A percentile compares a stretch with the other conserved stretches of the same genome.
These are phyloP conservation scores for Allantophomopsis cytisporea DNA, from an alignment of 2,329 filamentous ascomycete species.

Conservation along the genomic window DNA sequence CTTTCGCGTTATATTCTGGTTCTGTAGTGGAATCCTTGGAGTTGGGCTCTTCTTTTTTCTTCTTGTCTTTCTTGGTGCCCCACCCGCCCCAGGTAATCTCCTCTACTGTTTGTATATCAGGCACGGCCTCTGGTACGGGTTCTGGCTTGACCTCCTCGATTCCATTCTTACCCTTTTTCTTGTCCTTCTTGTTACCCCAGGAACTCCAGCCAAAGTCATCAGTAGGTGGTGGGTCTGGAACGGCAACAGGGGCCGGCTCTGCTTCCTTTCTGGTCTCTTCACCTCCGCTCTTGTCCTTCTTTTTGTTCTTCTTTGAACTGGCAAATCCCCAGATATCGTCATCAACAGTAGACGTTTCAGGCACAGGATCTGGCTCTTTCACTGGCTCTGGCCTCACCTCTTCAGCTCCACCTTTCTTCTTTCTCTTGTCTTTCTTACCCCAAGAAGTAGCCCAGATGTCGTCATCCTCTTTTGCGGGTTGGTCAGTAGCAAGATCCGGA, in stretches of 20 bases:
- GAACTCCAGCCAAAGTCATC: slow-evolving; percentile 31
- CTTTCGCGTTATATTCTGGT: slow-evolving; percentile 15
- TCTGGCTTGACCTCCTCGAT: slow-evolving; percentile 30
- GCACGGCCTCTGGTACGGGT: slow-evolving; percentile 29
- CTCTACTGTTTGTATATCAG: slow-evolving; percentile 28
- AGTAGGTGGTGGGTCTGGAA: slow-evolving; percentile 17
- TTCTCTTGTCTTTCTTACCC: slow-evolving; percentile 28
- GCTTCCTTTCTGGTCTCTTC: slow-evolving; percentile 9
- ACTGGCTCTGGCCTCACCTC: slow-evolving; percentile 3
- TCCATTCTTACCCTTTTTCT: slow-evolving; percentile 29
- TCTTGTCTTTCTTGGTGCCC: slow-evolving; percentile 26
- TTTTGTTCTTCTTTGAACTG: slow-evolving; percentile 30
- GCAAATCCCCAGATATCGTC: slow-evolving; percentile 30
- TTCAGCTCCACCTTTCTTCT: slow-evolving; percentile 19
- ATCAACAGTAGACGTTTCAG: slow-evolving; percentile 16
- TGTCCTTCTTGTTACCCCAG: slow-evolving; percentile 34
- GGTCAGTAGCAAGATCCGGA: slow-evolving; percentile 1
- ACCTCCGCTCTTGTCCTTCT: slow-evolving; percentile 28
- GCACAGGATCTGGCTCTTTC: slow-evolving; percentile 12
- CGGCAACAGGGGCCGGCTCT: slow-evolving; percentile 14
- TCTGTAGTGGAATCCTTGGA: slow-evolving; percentile 18
- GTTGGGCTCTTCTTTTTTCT: slow-evolving; percentile 14
- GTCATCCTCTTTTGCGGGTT: slow-evolving; percentile 7
- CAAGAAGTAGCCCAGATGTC: slow-evolving; percentile 18
- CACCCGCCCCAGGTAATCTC: slow-evolving; percentile 29